Evolutionary conservation across 2,329 filamentous ascomycete genomes (phyloP), one percentile per base, ranked within the genome.

Genomic region (Stemphylium lycopersici): DNA sequence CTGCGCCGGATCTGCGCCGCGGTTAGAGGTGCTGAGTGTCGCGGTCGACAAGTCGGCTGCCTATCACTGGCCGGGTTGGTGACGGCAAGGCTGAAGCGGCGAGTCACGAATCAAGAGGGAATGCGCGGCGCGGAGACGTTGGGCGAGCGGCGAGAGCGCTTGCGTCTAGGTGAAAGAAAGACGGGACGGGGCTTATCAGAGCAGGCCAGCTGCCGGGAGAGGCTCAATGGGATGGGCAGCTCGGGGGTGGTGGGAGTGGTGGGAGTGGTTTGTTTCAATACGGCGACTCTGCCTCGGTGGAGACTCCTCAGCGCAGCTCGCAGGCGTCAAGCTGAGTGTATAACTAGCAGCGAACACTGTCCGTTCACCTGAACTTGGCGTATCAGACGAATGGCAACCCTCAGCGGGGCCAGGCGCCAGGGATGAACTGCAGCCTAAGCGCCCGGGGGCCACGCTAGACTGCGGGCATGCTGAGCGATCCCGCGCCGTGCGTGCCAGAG

Each of bases 201-300:
- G 57, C 63, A 66, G 63, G 55, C 65, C 57, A 65, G 67, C 62
- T 66, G 65, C 64, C 37, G 42, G 52, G 45, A 52, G 50, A 58
- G 42, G 55, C 52, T 56, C 53, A 54, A 52, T 53, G 48, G 41
- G 42, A 31, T 44, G 18, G 42, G 31, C 18, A 10, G 16, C 39
- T 13, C 38, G 38, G 7, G n/a, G 34, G 42, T 18, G 40, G 34
- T 29, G 52, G 42, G 41, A 40, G 36, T 18, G 47, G 33, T 51
- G 59, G n/a, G 20, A 20, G 20, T 20, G 20, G 20, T 20, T 63
- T 63, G 62, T 62, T 63, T 62, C 62, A 55, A 56, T 39, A 58
- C 45, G 24, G 34, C 40, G 46, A 45, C 49, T 52, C 43, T 55
- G 54, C 53, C 48, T 53, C 48, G 53, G 53, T 58, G 45, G 54